Evolutionary conservation across 2,329 filamentous ascomycete genomes (phyloP), one percentile per base, ranked within the genome.

Genomic region (Mollisia scopiformis): DNA sequence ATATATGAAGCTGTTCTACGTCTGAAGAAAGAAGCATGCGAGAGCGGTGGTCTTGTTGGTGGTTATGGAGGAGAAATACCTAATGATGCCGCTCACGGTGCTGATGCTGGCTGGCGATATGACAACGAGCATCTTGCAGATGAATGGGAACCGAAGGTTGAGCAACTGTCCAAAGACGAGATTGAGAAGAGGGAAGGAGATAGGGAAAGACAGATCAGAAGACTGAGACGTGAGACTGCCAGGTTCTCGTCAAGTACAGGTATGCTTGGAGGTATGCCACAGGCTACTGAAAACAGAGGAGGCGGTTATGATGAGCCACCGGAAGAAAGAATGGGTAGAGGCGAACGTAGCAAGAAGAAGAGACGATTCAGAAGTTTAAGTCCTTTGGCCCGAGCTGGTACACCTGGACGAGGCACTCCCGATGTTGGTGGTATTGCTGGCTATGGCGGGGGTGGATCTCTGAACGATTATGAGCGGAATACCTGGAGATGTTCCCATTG

Each of bases 151-250:
- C 90, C 91, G 6, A 92, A 91, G 78, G 82, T 95, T 8, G 91
- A 94, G 74, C 82, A 84, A 0, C 78, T 99, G 2, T 93, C 89
- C 39, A 96, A 97, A 69, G 95, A 99, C 70, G 95, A 99, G 73
- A 98, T 99, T 57, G 95, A 99, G 77, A 96, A 96, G 79, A 87
- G 95, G 28, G 95, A 99, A 76, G 92, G 92, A 55, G 95, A 99
- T 73, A 86, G 95, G 43, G 95, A 99, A 76, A 84, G 95, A 58
- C 92, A 98, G 76, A 90, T 97, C 39, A 84, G 95, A 61, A 84
- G 95, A 61, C 78, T 97, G 64, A 85, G 95, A 58, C 84, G 95
- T 73, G 95, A 99, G 75, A 98, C 94, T 10, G 94, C 94, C 1
- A 85, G 93, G 27, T 97, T 98, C 75, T 95, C 91, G 60, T 94